Conservation (phyloP, 257 asterid species). For the Misopates orontium region DNA sequence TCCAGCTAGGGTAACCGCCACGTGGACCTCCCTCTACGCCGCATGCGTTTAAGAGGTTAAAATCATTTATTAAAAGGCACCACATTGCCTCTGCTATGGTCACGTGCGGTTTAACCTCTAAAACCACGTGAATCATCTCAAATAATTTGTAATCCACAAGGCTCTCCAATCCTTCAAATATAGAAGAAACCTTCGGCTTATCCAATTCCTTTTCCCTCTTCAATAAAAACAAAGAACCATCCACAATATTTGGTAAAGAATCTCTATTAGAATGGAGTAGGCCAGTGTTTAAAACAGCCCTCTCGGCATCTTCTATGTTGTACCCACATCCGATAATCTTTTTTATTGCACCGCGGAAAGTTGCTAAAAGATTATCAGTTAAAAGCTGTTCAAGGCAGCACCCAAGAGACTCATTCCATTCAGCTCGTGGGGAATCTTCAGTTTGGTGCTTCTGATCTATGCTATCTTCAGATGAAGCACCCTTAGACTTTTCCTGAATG, state of each 20-base stretch:
- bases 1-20: too few species aligned
- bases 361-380: slow-evolving; percentile 33
- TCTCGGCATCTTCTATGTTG: slow-evolving; percentile 53
- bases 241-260: slow-evolving; percentile 52
- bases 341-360: slow-evolving; percentile 50
- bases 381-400: slow-evolving; percentile 55
- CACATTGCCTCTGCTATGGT: slow-evolving; percentile 71
- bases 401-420: slow-evolving; percentile 60
- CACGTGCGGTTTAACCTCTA: slow-evolving; percentile 56
- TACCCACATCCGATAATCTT: slow-evolving; percentile 57
- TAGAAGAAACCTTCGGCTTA: slow-evolving; percentile 26
- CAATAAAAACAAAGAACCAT: slow-evolving; percentile 58
- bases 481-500: too few species aligned
- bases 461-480: too few species aligned
- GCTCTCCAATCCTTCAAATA: slow-evolving; percentile 48
- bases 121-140: slow-evolving; percentile 72
- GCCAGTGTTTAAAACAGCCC: slow-evolving; percentile 56
- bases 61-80: slow-evolving; percentile 65
- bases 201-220: slow-evolving; percentile 38
- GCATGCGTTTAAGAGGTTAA: slow-evolving; percentile 61
- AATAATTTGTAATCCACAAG: slow-evolving; percentile 58
- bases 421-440: slow-evolving; percentile 32
- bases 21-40: slow-evolving; percentile 32
- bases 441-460: slow-evolving; percentile 27
- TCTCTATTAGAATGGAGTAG: slow-evolving; percentile 60